Evolutionary conservation across 441 rosid species (phyloP), one percentile per base, ranked within the genome.

Genomic region (Kokia cookei): DNA sequence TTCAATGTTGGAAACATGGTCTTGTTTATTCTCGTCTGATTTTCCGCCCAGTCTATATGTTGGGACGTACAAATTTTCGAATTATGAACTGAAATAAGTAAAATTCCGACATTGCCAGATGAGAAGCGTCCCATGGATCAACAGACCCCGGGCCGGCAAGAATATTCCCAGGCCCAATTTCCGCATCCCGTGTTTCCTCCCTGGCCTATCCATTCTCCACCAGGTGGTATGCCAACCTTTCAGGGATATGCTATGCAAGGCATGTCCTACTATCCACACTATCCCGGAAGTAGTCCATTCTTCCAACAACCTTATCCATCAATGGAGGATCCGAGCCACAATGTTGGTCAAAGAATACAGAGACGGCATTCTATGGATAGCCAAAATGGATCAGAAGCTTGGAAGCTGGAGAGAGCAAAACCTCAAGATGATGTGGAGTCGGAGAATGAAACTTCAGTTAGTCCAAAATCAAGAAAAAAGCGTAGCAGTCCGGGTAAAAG

Each of bases 181-280:
- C 96, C 89, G 2, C 88, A 84, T 77, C 90, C 87, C 26, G 79
- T 92, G 87, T 92, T 84, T 75, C 85, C 97, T 67, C 87, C 87
- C 7, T 93, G 98, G 99, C 92, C 94, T 73, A 81, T 93, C 68
- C 97, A 96, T 78, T 90, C 98, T 54, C 97, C 96, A 40, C 91
- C 97, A 0, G 98, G 97, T 63, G 77, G 12, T 64, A 80, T 89
- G 58, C 94, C 96, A 53, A 83, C 85, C 48, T 93, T 86, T 81
- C 99, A 88, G 82, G 97, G 97, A 65, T 93, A 91, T 83, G 85
- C 95, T 15, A 86, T 90, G 91, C 97, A 87, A 71, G 94, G 97
- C 54, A 79, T 91, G 84, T 92, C 97, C 50, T 93, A 89, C 81
- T 91, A 87, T 79, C 94, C 87, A 59, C 83, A 77, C 73, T 88